These are phyloP conservation scores for Hypoxylon sp. DNA, from an alignment of 2,329 filamentous ascomycete genomes.

Conservation along the genomic window DNA sequence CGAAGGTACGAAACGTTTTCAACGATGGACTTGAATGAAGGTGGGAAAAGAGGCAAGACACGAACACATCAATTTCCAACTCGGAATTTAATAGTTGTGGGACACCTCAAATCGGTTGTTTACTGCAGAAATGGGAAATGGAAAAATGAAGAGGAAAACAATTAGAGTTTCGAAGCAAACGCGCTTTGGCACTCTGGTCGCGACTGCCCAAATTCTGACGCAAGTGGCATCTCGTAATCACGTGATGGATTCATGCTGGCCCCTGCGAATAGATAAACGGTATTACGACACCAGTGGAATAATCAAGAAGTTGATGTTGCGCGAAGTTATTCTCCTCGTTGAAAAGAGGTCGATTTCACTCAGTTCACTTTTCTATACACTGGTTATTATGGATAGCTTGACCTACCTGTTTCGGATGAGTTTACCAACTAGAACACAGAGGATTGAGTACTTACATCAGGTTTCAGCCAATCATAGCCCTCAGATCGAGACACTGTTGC, in stretches of 20 bases:
- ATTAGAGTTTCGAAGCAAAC: conserved; percentile 6
- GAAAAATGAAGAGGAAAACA: background rate
- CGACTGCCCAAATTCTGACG: conserved; percentile 10
- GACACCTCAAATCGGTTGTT: background rate
- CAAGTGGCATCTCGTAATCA: conserved; percentile 30
- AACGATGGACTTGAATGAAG: background rate
- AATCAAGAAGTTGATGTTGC: background rate
- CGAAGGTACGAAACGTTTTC: background rate
- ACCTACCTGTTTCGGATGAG: conserved; percentile 28
- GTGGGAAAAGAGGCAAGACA: background rate
- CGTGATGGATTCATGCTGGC: conserved; percentile 25
- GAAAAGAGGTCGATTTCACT: background rate
- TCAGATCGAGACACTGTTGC: background rate
- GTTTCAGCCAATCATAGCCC: conserved; percentile 16
- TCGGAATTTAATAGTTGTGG: background rate
- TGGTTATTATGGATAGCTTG: background rate
- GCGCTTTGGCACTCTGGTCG: background rate
- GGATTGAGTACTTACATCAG: conserved; percentile 12
- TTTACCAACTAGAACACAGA: conserved; percentile 21
- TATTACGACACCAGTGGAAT: background rate
- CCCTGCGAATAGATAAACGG: conserved; percentile 6
- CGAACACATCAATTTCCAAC: background rate
- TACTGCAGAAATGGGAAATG: background rate
- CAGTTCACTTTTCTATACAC: conserved; percentile 1
- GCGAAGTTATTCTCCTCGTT: background rate